Evolutionary conservation across 164 flowering plant genomes (phyloP).

Genomic region (Piper betle): DNA sequence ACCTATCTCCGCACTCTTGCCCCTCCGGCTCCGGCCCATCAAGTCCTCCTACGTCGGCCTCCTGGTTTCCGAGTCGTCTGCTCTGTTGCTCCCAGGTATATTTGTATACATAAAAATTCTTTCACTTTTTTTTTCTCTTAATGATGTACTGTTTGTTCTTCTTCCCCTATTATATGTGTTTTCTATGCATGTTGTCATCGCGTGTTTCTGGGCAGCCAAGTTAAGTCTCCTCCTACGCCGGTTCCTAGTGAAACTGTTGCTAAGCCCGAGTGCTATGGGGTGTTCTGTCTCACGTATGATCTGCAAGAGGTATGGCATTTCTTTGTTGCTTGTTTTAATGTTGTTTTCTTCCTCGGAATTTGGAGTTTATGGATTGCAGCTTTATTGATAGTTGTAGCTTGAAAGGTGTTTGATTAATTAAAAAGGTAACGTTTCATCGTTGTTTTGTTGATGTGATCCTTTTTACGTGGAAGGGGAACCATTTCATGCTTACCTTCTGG

Average conservation of each 20-base stretch:
- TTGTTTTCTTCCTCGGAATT: not conserved
- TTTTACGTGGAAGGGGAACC: not conserved
- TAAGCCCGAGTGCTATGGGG: constrained; percentile 1
- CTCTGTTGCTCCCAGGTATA: not conserved
- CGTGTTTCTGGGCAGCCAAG: not conserved
- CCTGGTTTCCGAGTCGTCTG: not conserved
- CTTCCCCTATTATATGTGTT: not conserved
- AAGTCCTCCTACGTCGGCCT: not conserved
- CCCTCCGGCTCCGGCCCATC: too few relatives aligned
- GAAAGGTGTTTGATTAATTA: not conserved
- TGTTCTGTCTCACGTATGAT: constrained; percentile 1
- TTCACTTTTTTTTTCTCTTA: not conserved
- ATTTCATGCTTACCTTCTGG: not conserved
- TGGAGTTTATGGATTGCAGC: not conserved
- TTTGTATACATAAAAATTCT: not conserved
- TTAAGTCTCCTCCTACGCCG: not conserved
- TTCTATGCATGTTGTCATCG: too few relatives aligned
- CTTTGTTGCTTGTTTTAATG: not conserved
- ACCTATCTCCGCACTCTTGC: not conserved
- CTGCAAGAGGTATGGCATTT: not conserved
- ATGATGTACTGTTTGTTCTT: not conserved
- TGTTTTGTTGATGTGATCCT: not conserved
- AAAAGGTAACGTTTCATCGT: not conserved
- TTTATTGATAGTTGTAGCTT: not conserved
- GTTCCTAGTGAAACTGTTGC: not conserved